Conservation (phyloP, 495 filamentous ascomycete species). For the Hypoxylon intermedium region DNA sequence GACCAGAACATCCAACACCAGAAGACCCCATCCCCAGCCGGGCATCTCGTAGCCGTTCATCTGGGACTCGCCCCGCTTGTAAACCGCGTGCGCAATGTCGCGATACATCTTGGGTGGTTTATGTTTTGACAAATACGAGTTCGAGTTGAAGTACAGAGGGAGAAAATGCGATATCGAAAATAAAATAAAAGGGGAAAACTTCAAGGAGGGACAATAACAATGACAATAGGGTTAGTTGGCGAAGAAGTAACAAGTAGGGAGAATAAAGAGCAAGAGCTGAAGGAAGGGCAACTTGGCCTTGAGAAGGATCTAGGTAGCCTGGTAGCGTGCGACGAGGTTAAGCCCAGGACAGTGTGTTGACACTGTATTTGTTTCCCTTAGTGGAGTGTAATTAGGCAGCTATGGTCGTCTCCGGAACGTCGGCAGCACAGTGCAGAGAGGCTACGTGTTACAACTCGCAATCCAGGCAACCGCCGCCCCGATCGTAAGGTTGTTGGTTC, state of each 20-base stretch:
- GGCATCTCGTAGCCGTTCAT: slow-evolving; percentile 41
- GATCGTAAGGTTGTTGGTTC: slow-evolving; percentile 11
- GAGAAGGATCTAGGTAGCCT: too few relatives aligned
- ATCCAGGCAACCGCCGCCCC: slow-evolving; percentile 25
- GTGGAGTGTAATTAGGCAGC: not conserved
- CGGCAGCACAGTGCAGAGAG: slow-evolving; percentile 18
- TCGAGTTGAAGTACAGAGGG: not conserved
- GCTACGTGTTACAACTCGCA: not conserved
- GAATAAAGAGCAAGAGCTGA: slow-evolving; percentile 16
- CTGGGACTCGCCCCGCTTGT: slow-evolving; percentile 40
- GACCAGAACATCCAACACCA: slow-evolving; percentile 44
- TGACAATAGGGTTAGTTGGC: slow-evolving; percentile 11
- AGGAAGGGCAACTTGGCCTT: slow-evolving; percentile 11
- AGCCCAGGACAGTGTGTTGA: too few relatives aligned
- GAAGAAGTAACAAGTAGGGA: slow-evolving; percentile 14
- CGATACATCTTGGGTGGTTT: slow-evolving; percentile 40
- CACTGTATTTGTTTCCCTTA: too few relatives aligned
- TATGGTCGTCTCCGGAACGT: slow-evolving; percentile 19
- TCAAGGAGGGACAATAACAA: slow-evolving; percentile 23
- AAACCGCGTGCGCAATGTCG: slow-evolving; percentile 44
- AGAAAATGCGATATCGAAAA: slow-evolving; percentile 3
- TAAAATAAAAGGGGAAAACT: slow-evolving; percentile 8
- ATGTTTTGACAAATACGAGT: not conserved
- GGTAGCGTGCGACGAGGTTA: too few relatives aligned
- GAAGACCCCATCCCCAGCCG: slow-evolving; percentile 39